phyloP scores from a whole-genome alignment of 495 filamentous ascomycete species.

The Penicillium antarcticum region DNA sequence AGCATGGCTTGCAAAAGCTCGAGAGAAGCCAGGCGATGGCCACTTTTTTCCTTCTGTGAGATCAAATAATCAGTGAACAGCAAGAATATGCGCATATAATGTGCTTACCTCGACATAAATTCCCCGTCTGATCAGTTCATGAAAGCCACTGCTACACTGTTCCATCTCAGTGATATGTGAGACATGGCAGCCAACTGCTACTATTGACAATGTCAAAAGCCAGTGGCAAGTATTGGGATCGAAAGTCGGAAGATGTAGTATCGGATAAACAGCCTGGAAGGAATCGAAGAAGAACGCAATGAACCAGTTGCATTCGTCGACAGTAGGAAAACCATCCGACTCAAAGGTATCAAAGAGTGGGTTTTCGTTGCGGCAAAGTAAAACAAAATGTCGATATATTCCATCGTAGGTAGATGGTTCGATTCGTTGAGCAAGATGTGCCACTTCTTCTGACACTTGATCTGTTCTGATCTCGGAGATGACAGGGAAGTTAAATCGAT shows the following conservation, averaged over 20 bases:
- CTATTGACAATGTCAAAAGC: constrained; percentile 40
- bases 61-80: background rate
- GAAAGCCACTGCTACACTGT: constrained; percentile 30
- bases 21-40: constrained; percentile 16
- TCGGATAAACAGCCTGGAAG: constrained; percentile 45
- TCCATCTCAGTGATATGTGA: constrained; percentile 22
- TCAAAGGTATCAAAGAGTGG: constrained; percentile 38
- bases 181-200: constrained; percentile 45
- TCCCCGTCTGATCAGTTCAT: constrained; percentile 44
- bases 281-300: constrained; percentile 35
- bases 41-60: constrained; percentile 26
- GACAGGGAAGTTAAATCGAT: constrained; percentile 25
- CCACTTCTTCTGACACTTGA: constrained; percentile 11
- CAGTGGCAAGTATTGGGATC: constrained; percentile 38
- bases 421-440: constrained; percentile 16
- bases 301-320: constrained; percentile 28
- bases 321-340: constrained; percentile 30
- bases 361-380: constrained; percentile 34
- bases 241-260: constrained; percentile 42
- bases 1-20: constrained; percentile 37
- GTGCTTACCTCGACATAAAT: constrained; percentile 33
- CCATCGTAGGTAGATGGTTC: constrained; percentile 30
- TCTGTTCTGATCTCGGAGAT: constrained; percentile 14
- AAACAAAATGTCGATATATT: constrained; percentile 32
- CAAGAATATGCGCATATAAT: background rate